Evolutionary conservation across 2,329 filamentous ascomycete species (phyloP).

Genomic region (Pseudogymnoascus sp.): DNA sequence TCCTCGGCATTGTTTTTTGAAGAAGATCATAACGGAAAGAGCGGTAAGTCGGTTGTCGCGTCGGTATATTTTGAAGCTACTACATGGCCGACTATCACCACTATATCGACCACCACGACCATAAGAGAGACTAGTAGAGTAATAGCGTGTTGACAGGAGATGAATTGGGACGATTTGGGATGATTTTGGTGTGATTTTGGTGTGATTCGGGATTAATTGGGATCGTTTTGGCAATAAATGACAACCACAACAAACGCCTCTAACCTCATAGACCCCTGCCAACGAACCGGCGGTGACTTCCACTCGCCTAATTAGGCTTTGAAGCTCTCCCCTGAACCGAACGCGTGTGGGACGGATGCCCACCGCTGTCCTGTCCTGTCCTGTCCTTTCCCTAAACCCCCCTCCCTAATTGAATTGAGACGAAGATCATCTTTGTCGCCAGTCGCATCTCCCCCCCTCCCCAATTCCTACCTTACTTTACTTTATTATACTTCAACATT

Average conservation of each 20-base stretch:
- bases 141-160: neutral
- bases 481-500: neutral
- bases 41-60: neutral
- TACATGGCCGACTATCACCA: neutral
- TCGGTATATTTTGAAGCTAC: neutral
- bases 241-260: neutral
- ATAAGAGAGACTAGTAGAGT: neutral
- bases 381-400: neutral
- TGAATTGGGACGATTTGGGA: neutral
- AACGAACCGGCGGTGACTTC: neutral
- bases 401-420: neutral
- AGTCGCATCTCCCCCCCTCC: neutral
- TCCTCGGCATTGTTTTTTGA: neutral
- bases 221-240: neutral
- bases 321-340: conserved; percentile 3
- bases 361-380: neutral
- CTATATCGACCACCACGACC: neutral
- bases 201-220: neutral
- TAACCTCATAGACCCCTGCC: neutral
- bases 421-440: neutral
- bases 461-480: conserved; percentile 2
- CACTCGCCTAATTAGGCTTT: conserved; percentile 4
- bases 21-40: neutral
- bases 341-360: conserved; percentile 3
- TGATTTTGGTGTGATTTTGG: neutral